phyloP scores from a whole-genome alignment of 2,329 filamentous ascomycete species.

The Exophiala sp. region DNA sequence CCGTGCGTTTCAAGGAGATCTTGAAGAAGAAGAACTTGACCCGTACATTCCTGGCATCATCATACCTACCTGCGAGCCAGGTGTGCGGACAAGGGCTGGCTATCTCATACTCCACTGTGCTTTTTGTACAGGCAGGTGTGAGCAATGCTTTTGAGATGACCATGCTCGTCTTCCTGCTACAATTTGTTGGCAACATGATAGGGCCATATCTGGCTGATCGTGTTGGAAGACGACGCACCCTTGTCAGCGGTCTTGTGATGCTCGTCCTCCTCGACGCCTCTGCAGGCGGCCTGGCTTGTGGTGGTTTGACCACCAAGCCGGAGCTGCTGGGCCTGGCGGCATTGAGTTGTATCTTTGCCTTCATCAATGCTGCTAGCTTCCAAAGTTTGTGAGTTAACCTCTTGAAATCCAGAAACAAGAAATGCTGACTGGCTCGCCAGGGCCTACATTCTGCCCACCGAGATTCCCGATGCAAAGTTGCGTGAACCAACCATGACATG shows the following conservation, averaged over 20 bases:
- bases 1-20: conserved; percentile 34
- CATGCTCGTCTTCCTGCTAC: conserved; percentile 36
- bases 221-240: conserved; percentile 35
- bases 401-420: not conserved
- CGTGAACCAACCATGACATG: conserved; percentile 44
- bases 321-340: conserved; percentile 32
- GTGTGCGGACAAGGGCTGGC: conserved; percentile 38
- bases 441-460: conserved; percentile 38
- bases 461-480: conserved; percentile 41
- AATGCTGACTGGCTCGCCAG: not conserved
- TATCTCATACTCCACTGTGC: conserved; percentile 38
- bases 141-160: conserved; percentile 36
- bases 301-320: conserved; percentile 26
- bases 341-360: conserved; percentile 37
- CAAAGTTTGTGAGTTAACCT: conserved; percentile 32
- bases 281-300: conserved; percentile 34
- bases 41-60: conserved; percentile 36
- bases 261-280: conserved; percentile 35
- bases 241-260: conserved; percentile 35
- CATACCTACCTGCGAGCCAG: conserved; percentile 37
- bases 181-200: conserved; percentile 36
- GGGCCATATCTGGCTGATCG: conserved; percentile 37
- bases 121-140: conserved; percentile 35
- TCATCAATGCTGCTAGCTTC: conserved; percentile 39
- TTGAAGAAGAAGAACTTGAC: conserved; percentile 35